Evolutionary conservation across 2,329 filamentous ascomycete species (phyloP), one percentile per base, ranked within the genome.

Genomic region (Phyllosticta paracitricarpa): DNA sequence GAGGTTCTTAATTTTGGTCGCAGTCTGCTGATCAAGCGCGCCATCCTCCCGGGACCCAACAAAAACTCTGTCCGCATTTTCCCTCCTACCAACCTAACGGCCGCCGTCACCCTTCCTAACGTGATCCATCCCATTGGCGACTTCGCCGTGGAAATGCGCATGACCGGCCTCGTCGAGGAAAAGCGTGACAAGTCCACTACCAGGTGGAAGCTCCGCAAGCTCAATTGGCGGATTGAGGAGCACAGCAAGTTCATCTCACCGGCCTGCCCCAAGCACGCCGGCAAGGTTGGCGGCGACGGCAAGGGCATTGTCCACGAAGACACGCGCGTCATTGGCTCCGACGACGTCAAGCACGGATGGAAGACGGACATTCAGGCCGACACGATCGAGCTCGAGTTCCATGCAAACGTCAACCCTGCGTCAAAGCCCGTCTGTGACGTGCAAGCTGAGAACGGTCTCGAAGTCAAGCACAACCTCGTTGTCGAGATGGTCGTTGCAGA

Each of bases 401-500:
- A 81, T 58, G 83, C 87, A 52, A 78, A 77, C 63, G 82, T 87
- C 70, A 81, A 84, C 70, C 82, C 81, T 30, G 77, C 79, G 33
- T 77, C 81, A 64, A 84, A 87, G 70, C 87, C 88, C 48, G 82
- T 88, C 25, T 96, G 91, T 78, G 89, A 95, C 70, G 81, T 89
- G 70, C 88, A 89, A 68, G 84, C 87, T 60, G 77, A 82, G 57
- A 86, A 88, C 68, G 91, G 91, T 59, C 85, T 91, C 66, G 85
- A 88, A 68, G 85, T 96, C 62, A 85, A 85, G 58, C 93, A 99
- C 79, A 86, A 88, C 70, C 83, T 99, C 54, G 84, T 96, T 69
- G 83, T 97, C 62, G 93, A 99, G 77, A 85, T 97, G 78, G 91
- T 97, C 57, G 91, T 99, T 24, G 89, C 89, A 2, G 91, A 97